Base-by-base conservation (phyloP, 2,329 filamentous ascomycete species). In the Calonectria henricotiae region DNA sequence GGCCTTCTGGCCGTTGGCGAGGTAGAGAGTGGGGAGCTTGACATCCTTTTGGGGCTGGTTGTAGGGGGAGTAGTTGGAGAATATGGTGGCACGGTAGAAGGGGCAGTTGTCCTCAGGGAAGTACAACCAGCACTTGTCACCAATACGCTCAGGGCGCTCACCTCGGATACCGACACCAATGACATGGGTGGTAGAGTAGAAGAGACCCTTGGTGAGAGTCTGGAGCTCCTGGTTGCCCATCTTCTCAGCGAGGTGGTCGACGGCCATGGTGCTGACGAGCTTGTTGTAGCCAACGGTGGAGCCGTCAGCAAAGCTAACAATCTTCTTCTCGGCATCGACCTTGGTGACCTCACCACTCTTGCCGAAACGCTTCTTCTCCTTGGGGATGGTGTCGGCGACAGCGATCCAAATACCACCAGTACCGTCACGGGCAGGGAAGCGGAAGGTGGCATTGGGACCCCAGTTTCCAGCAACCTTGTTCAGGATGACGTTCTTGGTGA, bases 51-150 rank as follows among this genome's bases (percentile, higher is more conserved):
- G 87, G 39, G 96, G 96, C 87, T 98, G 96, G 89, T 99, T 99
- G 90, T 97, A 92, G 64, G 96, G 96, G 25, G 96, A 98, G 90
- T 99, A 99, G 90, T 99, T 99, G 85, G 96, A 98, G 91, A 99
- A 99, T 87, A 99, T 98, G 81, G 96, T 99, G 80, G 96, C 96
- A 78, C 96, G 94, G 89, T 99, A 99, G 89, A 99, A 99, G 82
- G 95, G 95, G 88, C 95, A 98, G 89, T 99, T 93, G 84, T 98
- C 93, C 85, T 99, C 96, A 73, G 96, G 96, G 91, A 98, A 99
- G 90, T 99, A 99, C 76, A 99, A 89, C 92, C 96, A 99, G 91
- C 96, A 99, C 90, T 98, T 99, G 88, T 99, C 96, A 75, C 96
- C 96, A 78, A 99, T 99, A 81, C 94, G 93, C 84, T 98, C 95